Evolutionary conservation across 2,329 filamentous ascomycete genomes (phyloP), one percentile per base, ranked within the genome.

Genomic region (Helotiales sp.): DNA sequence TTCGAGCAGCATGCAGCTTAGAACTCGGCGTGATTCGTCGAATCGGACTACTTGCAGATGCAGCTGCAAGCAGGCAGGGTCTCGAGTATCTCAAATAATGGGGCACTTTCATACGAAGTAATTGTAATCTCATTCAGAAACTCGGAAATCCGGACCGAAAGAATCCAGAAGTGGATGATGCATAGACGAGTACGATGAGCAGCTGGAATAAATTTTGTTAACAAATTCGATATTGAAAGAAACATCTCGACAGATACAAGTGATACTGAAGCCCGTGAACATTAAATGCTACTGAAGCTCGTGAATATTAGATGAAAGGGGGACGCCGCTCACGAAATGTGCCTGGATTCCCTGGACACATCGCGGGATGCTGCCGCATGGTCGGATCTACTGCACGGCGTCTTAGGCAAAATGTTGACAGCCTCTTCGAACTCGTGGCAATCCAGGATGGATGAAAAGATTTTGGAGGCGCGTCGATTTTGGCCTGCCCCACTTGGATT

Each of bases 91-190:
- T 15, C 37, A 60, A 60, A 60, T 45, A 28, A 43, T 43, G 24
- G 57, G 37, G 24, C 57, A 40, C 55, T 47, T 43, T 30, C 37
- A 47, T 32, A n/a, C n/a, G n/a, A n/a, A n/a, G n/a, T n/a, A 47
- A 43, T 47, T 43, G 57, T 30, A 15, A 60, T 47, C 57, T 24
- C 13, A 20, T 20, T 24, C 57, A 47, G 15, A 15, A 47, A 60
- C 37, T 60, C 57, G 57, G 57, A 60, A 60, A 47, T 43, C 57
- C 57, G 57, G 57, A 30, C 57, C 57, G 57, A 60, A 60, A 40
- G 34, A 32, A 6, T 47, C 13, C 37, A 45, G 37, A 43, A 30
- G 26, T 45, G 37, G 26, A 60, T 47, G 6, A 45, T 32, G 17
- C 15, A 45, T 30, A 60, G n/a, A 37, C 57, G 37, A 60, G 22